Conservation (phyloP, 257 asterid species). For the Prunella vulgaris region DNA sequence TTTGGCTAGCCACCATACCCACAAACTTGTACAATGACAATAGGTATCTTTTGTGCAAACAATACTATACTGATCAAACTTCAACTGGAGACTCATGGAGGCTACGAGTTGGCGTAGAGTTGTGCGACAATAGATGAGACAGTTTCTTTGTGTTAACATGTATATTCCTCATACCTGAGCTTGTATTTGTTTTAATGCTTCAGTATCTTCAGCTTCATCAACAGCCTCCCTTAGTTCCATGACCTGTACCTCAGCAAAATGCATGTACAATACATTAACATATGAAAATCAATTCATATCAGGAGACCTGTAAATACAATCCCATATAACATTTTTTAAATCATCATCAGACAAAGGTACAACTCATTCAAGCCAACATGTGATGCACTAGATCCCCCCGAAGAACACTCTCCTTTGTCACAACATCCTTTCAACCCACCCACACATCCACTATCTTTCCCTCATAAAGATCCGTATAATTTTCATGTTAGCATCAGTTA, state of each 20-base stretch:
- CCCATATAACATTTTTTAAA: not conserved
- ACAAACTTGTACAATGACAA: not conserved
- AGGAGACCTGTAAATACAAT: not conserved
- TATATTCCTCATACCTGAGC: constrained; percentile 44
- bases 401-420: not conserved
- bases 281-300: not conserved
- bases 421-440: not conserved
- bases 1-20: not conserved
- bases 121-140: not conserved
- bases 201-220: constrained; percentile 66
- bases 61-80: too few relatives aligned
- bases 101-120: not conserved
- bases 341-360: not conserved
- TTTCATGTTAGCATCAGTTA: not conserved
- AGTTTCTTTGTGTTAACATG: not conserved
- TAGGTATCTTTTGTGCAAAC: not conserved
- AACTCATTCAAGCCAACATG: not conserved
- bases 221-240: constrained; percentile 88
- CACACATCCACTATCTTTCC: not conserved
- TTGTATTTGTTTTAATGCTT: constrained; percentile 59
- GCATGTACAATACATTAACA: not conserved
- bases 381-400: not conserved
- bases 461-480: not conserved
- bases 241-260: constrained; percentile 43
- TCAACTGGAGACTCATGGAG: too few relatives aligned